Evolutionary conservation across 2,329 filamentous ascomycete genomes (phyloP), one percentile per base, ranked within the genome.

Genomic region (Beauveria varroae): DNA sequence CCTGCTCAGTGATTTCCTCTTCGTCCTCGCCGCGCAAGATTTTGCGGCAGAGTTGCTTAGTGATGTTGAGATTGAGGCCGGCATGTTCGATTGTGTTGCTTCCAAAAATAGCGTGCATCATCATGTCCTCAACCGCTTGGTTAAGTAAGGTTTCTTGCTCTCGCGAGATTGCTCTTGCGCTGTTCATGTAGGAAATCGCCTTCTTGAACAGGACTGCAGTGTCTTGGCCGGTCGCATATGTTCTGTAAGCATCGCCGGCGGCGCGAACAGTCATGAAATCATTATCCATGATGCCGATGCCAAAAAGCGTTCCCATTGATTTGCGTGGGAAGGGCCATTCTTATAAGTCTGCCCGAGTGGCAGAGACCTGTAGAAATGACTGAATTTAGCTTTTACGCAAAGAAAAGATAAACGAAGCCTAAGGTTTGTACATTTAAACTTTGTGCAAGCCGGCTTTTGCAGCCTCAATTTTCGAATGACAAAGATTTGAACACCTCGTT

Each of bases 51-150:
- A 68, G 54, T 5, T 65, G 47, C 0, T 64, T 18, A 1, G 68
- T 70, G 1, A 63, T 47, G 2, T 67, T 59, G 5, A 57, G 57
- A 2, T 30, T 44, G 2, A 70, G 52, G 0, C 68, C 68, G 0
- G 64, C 67, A 24, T 52, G 6, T 30, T 70, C 68, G 3, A 69
- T 69, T 61, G n/a, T 62, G 55, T 70, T 70, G 24, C 67, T 70
- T 8, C 68, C 67, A 28, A 64, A 69, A 8, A 70, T 66, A 0
- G 65, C 64, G 18, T 64, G 66, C 5, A 66, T 55, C 44, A 68
- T 62, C 10, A 59, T 37, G 2, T 66, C 57, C 7, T 67, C 54
- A 2, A 64, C 50, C 50, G 64, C 64, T 3, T 59, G 60, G 26
- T 24, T 3, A 30, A 55, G 5, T 1, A 20, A 14, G 7, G 3